Evolutionary conservation across 2,329 filamentous ascomycete species (phyloP), one percentile per base, ranked within the genome.

Genomic region (Mariannaea elegans): DNA sequence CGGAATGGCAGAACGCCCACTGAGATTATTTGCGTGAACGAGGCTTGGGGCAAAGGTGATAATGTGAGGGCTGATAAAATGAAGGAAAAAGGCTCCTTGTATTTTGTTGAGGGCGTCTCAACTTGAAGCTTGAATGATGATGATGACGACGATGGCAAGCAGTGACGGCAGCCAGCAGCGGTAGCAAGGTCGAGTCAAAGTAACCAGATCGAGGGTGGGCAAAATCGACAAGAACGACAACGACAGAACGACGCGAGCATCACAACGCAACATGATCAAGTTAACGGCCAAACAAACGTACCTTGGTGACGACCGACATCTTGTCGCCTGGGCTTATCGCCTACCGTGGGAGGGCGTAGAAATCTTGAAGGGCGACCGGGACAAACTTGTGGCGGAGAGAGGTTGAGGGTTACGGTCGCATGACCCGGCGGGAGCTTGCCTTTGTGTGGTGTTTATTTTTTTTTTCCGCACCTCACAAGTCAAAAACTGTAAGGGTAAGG

Each of bases 281-380:
- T 23, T 3, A 23, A 36, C 21, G 46, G 14, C 7, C 24, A 53
- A 14, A 44, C 21, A 65, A 65, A 79, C 82, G 64, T 77, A 87
- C 84, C 83, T 86, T 84, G 67, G 82, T 83, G 78, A 80, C 83
- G 82, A 87, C 82, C 80, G 84, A 85, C 84, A 87, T 87, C 75
- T 86, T 84, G 75, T 75, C 75, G 80, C 83, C 75, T 78, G 65
- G 75, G 75, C 78, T 80, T 76, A 78, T 82, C 81, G 82, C 82
- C 82, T 84, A 72, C 71, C 73, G 73, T 75, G 72, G 71, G 69
- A 69, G 70, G 69, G 71, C 67, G 66, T 70, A 68, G 70, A 64
- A 69, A 67, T 23, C 66, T 71, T 73, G 68, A 72, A 71, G 74
- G 73, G 73, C 73, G 73, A 74, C 73, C 63, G 65, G 68, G 61